Evolutionary conservation across 805 yeast genomes (phyloP).

Genomic region (Metschnikowia dekortorum): DNA sequence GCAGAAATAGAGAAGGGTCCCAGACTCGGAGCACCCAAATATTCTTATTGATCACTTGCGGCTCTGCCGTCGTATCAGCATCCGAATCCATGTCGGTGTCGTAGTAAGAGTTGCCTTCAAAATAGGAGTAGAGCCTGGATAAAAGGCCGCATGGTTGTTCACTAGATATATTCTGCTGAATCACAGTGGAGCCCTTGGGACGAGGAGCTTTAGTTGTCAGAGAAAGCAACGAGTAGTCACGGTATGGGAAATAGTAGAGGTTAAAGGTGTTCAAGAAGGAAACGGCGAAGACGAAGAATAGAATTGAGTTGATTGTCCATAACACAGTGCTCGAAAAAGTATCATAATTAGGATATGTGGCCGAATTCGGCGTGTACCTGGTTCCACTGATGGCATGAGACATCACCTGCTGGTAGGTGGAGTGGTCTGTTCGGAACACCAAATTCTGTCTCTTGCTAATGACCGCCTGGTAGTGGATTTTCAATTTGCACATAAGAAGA

Average conservation of each 20-base stretch:
- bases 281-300: slow-evolving; percentile 11
- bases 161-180: slow-evolving; percentile 12
- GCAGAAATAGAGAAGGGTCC: slow-evolving; percentile 59
- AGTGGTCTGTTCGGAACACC: slow-evolving; percentile 33
- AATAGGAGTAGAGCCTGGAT: slow-evolving; percentile 10
- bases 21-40: slow-evolving; percentile 61
- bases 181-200: slow-evolving; percentile 26
- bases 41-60: slow-evolving; percentile 22
- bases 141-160: slow-evolving; percentile 11
- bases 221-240: slow-evolving; percentile 31
- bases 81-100: slow-evolving; percentile 19
- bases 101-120: slow-evolving; percentile 14
- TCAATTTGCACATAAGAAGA: slow-evolving; percentile 20
- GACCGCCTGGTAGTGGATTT: slow-evolving; percentile 24
- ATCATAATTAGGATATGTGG: slow-evolving; percentile 2
- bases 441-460: slow-evolving; percentile 26
- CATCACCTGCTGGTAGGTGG: slow-evolving; percentile 30
- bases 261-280: slow-evolving; percentile 17
- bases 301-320: slow-evolving; percentile 16
- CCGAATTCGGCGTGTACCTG: not conserved
- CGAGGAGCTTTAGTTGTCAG: slow-evolving; percentile 16
- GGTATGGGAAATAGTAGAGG: slow-evolving; percentile 17
- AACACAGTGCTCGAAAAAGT: slow-evolving; percentile 12
- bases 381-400: slow-evolving; percentile 14
- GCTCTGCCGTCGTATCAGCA: slow-evolving; percentile 21